A percentile compares a stretch with the other conserved stretches of the same genome.
Evolutionary conservation across 352 stramenopile species (phyloP).

Genomic region (Saprolegnia parasitica): DNA sequence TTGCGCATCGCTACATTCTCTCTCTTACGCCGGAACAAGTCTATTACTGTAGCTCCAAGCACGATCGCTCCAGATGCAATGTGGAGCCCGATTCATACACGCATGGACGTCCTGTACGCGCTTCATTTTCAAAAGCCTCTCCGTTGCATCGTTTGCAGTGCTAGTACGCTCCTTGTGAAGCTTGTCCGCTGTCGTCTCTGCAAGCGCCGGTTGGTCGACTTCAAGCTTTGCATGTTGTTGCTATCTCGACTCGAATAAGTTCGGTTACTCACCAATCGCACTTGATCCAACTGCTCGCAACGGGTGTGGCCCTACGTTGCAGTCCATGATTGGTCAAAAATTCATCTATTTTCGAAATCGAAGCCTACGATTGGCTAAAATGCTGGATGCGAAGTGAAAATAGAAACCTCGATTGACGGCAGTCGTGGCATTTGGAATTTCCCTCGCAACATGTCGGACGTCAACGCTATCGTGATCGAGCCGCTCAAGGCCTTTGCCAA

Average conservation of each 20-base stretch:
- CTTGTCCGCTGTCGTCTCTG: too few relatives aligned
- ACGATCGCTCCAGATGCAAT: too few relatives aligned
- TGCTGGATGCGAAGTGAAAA: not conserved
- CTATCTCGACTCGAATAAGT: too few relatives aligned
- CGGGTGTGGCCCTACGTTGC: not conserved
- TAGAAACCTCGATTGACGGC: not conserved
- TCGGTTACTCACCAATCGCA: not conserved
- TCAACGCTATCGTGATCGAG: slow-evolving; percentile 92
- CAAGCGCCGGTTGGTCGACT: not conserved
- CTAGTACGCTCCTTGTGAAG: too few relatives aligned
- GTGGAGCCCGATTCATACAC: too few relatives aligned
- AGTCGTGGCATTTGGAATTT: slow-evolving; percentile 1
- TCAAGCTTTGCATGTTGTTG: not conserved
- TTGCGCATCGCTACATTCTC: too few relatives aligned
- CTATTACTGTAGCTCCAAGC: too few relatives aligned
- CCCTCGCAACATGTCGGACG: slow-evolving; percentile 67
- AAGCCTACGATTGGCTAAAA: not conserved
- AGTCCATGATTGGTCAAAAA: not conserved
- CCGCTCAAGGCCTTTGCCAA: slow-evolving; percentile 96
- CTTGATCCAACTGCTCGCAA: not conserved
- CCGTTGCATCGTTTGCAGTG: too few relatives aligned
- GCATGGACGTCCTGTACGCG: too few relatives aligned
- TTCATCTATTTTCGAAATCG: not conserved
- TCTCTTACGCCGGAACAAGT: too few relatives aligned
- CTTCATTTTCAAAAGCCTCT: too few relatives aligned